Evolutionary conservation across 768 basidiomycete genomes (phyloP).

Genomic region (Ramaria sp.): DNA sequence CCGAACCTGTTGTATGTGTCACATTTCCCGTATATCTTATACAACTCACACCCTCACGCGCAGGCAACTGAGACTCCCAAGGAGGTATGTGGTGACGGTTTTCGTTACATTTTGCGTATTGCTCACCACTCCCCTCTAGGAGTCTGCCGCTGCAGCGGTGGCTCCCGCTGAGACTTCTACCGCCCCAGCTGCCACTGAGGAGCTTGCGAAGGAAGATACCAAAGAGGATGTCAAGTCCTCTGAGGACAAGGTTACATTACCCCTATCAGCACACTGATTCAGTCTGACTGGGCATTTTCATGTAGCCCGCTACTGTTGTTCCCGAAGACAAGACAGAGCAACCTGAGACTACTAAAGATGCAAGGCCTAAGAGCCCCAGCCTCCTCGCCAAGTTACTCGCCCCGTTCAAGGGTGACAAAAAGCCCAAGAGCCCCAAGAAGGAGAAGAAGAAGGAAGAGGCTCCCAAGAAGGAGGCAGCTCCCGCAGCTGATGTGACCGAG

Average conservation of each 20-base stretch:
- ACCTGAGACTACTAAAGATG: slow-evolving; percentile 38
- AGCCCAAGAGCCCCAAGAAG: slow-evolving; percentile 39
- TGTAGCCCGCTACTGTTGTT: slow-evolving; percentile 28
- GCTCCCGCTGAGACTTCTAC: slow-evolving; percentile 27
- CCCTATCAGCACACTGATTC: slow-evolving; percentile 7
- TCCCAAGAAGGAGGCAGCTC: slow-evolving; percentile 53
- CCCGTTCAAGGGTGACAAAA: slow-evolving; percentile 49
- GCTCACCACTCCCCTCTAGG: slow-evolving; percentile 13
- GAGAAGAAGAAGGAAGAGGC: slow-evolving; percentile 55
- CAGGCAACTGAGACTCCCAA: slow-evolving; percentile 26
- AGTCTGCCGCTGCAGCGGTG: slow-evolving; percentile 20
- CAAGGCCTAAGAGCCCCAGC: slow-evolving; percentile 70
- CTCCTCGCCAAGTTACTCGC: slow-evolving; percentile 70
- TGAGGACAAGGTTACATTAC: slow-evolving; percentile 13
- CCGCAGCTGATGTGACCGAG: slow-evolving; percentile 10
- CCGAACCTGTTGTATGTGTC: slow-evolving; percentile 34
- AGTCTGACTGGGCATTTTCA: neutral
- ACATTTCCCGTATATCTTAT: slow-evolving; percentile 33
- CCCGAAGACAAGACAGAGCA: slow-evolving; percentile 29
- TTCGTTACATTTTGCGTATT: slow-evolving; percentile 22
- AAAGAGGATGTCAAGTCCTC: slow-evolving; percentile 21
- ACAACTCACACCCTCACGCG: slow-evolving; percentile 22
- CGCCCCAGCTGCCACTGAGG: slow-evolving; percentile 20
- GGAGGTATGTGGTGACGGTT: slow-evolving; percentile 24
- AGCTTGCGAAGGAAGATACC: slow-evolving; percentile 28